Evolutionary conservation across 345 rosid species (phyloP).

Genomic region (Hibiscus syriacus): DNA sequence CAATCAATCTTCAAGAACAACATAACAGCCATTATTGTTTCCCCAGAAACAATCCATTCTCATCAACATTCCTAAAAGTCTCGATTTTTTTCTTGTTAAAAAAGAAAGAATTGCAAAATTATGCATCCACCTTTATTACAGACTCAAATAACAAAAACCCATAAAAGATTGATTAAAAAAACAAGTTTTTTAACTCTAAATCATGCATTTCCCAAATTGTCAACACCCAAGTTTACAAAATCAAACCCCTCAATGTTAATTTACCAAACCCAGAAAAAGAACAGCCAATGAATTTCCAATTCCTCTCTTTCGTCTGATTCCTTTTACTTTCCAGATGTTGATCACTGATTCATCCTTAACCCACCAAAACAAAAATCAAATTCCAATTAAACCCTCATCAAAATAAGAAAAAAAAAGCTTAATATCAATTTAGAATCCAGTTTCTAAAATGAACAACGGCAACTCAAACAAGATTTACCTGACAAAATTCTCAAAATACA

Average conservation of each 20-base stretch:
- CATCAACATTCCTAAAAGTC: background rate
- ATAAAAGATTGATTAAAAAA: background rate
- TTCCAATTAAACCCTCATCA: background rate
- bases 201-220: background rate
- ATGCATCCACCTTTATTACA: background rate
- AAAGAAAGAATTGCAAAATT: conserved; percentile 2
- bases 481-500: conserved; percentile 1
- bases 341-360: background rate
- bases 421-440: background rate
- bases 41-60: background rate
- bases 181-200: background rate
- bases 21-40: background rate
- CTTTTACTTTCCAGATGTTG: background rate
- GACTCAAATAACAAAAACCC: conserved; percentile 8
- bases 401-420: background rate
- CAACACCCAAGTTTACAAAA: background rate
- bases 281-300: background rate
- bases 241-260: background rate
- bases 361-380: background rate
- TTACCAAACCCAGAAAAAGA: background rate
- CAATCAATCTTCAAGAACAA: background rate
- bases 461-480: conserved; percentile 11
- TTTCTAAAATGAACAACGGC: background rate
- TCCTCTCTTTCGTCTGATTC: background rate
- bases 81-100: background rate